A percentile compares a stretch with the other conserved stretches of the same genome.
phyloP scores from a whole-genome alignment of 208 protist genomes.

The Leishmania guyanensis region DNA sequence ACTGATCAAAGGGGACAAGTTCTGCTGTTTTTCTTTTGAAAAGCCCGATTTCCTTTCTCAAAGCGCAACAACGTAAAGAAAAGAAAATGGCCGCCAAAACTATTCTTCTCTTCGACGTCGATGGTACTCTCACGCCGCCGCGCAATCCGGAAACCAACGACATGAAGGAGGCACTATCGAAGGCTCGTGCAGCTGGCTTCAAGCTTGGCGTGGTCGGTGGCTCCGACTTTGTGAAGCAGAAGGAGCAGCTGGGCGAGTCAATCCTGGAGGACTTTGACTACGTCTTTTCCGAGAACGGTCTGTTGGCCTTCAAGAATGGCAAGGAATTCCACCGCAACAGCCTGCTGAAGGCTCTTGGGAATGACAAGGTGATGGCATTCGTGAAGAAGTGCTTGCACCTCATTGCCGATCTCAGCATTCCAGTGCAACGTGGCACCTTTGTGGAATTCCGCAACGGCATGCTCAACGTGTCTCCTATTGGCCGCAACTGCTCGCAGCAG shows the following conservation, averaged over 20 bases:
- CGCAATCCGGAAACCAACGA: constrained; percentile 81
- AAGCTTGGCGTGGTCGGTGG: constrained; percentile 98
- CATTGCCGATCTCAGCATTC: constrained; percentile 97
- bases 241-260: constrained; percentile 96
- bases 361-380: constrained; percentile 95
- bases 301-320: constrained; percentile 92
- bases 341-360: constrained; percentile 92
- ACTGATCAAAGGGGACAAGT: background rate
- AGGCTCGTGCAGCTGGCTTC: constrained; percentile 86
- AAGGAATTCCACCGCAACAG: constrained; percentile 91
- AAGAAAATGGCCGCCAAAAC: constrained; percentile 42
- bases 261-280: constrained; percentile 96
- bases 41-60: background rate
- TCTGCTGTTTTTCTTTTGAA: background rate
- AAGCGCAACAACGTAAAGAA: background rate
- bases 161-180: constrained; percentile 88
- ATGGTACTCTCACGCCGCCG: constrained; percentile 92
- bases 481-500: constrained; percentile 97
- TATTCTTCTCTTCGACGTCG: constrained; percentile 96
- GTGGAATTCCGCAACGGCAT: constrained; percentile 99
- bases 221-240: constrained; percentile 98
- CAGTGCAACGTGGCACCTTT: constrained; percentile 99
- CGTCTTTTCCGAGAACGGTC: constrained; percentile 99
- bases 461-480: constrained; percentile 99
- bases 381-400: constrained; percentile 95